Evolutionary conservation across 2,329 filamentous ascomycete genomes (phyloP), one percentile per base, ranked within the genome.

Genomic region (Plectosphaerella plurivora): DNA sequence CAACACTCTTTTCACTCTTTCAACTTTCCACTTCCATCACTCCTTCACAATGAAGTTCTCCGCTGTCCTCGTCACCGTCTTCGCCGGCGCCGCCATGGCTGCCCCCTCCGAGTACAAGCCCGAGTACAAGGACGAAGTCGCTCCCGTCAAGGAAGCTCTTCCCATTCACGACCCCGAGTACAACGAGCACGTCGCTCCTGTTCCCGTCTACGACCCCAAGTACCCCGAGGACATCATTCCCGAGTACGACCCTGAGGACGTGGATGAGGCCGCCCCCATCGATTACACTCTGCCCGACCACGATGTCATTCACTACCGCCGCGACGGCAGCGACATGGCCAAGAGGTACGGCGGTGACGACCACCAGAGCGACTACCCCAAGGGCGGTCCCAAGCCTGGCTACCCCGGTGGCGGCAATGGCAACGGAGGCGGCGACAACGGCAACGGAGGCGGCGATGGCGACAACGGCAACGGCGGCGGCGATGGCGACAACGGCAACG

Each of bases 1-100:
- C 12, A 45, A 47, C 22, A 33, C 24, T 47, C 28, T 33, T 12
- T 18, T 41, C 47, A 41, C 36, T 41, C 47, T 41, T 33, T 28
- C 41, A 24, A 49, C 18, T 24, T 24, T 16, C 36, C 12, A 37
- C 18, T 18, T 18, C 35, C 16, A 35, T n/a, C 15, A 22, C 33
- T 41, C 47, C 33, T 41, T 49, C 47, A 49, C 37, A 49, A 49
- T 49, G 47, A 49, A 49, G 47, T 49, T 49, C 47, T 25, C 47
- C 47, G 39, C 47, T 12, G 35, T 49, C 35, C 16, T 39, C 47
- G 24, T 49, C 20, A 20, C 47, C 24, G 14, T 49, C 47, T 41
- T 49, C 47, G 24, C 37, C 35, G 47, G 35, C 47, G 9, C 37
- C 39, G 47, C 47, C 36, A 16, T 39, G 20, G 47, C 47, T 20